Conservation (phyloP, 2,329 filamentous ascomycete species). For the Furcasterigmium furcatum region DNA sequence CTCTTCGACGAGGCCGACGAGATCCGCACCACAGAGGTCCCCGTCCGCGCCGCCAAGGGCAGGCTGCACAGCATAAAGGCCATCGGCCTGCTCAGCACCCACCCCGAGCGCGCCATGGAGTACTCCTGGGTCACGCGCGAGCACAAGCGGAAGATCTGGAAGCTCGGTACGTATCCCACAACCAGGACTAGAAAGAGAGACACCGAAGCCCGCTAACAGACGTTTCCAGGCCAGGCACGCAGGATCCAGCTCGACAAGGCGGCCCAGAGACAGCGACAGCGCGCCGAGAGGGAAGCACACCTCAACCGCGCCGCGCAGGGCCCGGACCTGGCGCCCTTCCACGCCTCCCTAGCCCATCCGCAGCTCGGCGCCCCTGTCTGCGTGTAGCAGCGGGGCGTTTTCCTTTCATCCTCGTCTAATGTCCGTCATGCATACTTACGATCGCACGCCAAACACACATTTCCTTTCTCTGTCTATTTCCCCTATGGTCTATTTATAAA, state of each 20-base stretch:
- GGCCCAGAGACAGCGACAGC: constrained; percentile 8
- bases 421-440: neutral
- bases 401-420: neutral
- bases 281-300: neutral
- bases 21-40: constrained; percentile 11
- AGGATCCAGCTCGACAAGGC: constrained; percentile 12
- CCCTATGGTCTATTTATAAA: too few relatives aligned
- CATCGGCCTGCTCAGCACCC: constrained; percentile 24
- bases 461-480: neutral
- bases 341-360: neutral
- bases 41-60: constrained; percentile 14
- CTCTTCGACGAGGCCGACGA: constrained; percentile 14
- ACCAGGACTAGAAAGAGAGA: too few relatives aligned
- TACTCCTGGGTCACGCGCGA: constrained; percentile 25
- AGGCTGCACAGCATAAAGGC: constrained; percentile 17
- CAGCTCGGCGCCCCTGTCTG: neutral
- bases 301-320: neutral
- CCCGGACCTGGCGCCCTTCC: neutral
- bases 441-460: too few relatives aligned
- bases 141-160: constrained; percentile 16
- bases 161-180: constrained; percentile 19
- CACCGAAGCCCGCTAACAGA: constrained; percentile 2
- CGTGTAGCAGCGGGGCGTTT: neutral
- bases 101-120: constrained; percentile 26
- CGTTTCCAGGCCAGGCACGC: constrained; percentile 6